phyloP scores from a whole-genome alignment of 2,329 filamentous ascomycete genomes.

The Calonectria pseudoreteaudii region DNA sequence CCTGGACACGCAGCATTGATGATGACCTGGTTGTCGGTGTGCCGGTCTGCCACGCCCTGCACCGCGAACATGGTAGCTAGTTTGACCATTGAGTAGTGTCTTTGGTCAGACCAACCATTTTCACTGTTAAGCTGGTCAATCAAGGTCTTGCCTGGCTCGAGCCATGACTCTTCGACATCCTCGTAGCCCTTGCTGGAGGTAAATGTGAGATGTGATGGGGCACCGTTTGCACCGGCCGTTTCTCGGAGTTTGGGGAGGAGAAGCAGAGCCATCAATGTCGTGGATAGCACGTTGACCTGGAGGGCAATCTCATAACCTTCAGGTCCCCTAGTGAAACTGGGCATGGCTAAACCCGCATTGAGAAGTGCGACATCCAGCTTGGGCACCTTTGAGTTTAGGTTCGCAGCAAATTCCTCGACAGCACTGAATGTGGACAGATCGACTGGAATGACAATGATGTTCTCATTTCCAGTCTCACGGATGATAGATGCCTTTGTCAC shows the following conservation, averaged over 20 bases:
- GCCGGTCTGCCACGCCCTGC: not conserved
- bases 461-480: not conserved
- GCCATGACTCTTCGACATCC: not conserved
- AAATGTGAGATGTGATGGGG: not conserved
- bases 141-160: not conserved
- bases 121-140: not conserved
- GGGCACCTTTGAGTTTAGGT: not conserved
- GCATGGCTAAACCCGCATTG: not conserved
- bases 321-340: not conserved
- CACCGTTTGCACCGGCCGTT: not conserved
- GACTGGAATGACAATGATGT: not conserved
- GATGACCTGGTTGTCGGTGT: not conserved
- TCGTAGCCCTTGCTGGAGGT: not conserved
- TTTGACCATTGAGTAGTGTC: constrained; percentile 4
- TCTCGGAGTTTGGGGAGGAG: not conserved
- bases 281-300: not conserved
- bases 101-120: not conserved
- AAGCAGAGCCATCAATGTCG: not conserved
- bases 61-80: not conserved
- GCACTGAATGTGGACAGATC: not conserved
- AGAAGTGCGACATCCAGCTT: not conserved
- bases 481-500: not conserved
- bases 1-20: not conserved
- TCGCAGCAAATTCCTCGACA: not conserved
- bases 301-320: not conserved